phyloP scores from a whole-genome alignment of 345 rosid genomes.

The Ceriops decandra region DNA sequence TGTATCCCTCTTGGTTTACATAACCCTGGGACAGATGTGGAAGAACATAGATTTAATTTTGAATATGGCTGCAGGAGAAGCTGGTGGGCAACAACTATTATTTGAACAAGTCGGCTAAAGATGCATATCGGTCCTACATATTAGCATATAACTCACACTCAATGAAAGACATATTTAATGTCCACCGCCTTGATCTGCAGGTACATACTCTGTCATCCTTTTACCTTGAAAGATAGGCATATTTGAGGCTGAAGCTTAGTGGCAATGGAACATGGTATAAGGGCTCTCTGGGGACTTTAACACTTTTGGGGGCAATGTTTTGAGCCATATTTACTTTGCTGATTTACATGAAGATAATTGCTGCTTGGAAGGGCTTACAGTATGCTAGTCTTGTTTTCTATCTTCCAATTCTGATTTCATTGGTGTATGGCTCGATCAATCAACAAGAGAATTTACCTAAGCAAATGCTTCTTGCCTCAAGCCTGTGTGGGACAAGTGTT shows the following conservation, averaged over 20 bases:
- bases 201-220: conserved; percentile 26
- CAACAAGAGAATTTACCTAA: no score
- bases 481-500: neutral
- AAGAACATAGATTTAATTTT: conserved; percentile 7
- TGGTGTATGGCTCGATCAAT: no score
- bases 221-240: neutral
- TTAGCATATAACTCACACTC: conserved; percentile 95
- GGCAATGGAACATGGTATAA: neutral
- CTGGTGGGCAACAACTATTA: conserved; percentile 62
- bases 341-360: neutral
- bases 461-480: neutral
- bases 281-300: neutral
- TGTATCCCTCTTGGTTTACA: neutral
- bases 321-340: conserved; percentile 1
- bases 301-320: neutral
- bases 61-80: conserved; percentile 61
- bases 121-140: conserved; percentile 88
- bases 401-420: no score
- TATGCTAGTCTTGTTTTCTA: no score
- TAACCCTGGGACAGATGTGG: neutral
- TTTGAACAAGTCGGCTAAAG: conserved; percentile 85
- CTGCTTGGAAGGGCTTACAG: neutral
- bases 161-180: conserved; percentile 88
- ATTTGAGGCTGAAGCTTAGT: neutral
- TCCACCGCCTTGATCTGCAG: conserved; percentile 90